These are phyloP conservation scores for Coemansia sp. DNA, from an alignment of 192 early-diverging fungal genomes.

Conservation along the genomic window DNA sequence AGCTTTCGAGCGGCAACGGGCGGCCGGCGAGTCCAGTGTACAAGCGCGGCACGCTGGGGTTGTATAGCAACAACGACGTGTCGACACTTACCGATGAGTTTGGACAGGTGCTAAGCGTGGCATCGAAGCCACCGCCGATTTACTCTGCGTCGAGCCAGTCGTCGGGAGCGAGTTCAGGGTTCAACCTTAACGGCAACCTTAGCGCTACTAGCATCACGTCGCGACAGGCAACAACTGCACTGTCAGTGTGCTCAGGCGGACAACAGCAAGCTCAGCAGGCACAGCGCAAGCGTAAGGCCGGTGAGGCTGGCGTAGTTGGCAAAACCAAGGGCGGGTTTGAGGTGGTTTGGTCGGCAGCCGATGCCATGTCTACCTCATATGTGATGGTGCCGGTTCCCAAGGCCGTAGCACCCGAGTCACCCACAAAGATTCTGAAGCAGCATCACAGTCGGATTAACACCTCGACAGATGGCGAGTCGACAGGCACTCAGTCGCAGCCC, in stretches of 20 bases:
- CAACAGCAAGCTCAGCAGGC: conserved; percentile 5
- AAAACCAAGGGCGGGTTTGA: conserved; percentile 55
- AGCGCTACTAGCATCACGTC: conserved; percentile 25
- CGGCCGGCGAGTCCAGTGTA: conserved; percentile 39
- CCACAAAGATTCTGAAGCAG: conserved; percentile 52
- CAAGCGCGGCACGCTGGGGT: conserved; percentile 47
- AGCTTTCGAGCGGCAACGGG: conserved; percentile 15
- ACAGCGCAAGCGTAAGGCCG: conserved; percentile 54
- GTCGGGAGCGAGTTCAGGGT: conserved; percentile 45
- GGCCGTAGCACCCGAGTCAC: conserved; percentile 41
- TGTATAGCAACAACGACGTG: conserved; percentile 35
- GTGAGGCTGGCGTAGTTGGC: conserved; percentile 49
- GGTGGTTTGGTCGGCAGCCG: conserved; percentile 50
- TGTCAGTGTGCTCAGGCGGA: conserved; percentile 1
- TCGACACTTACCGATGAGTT: conserved; percentile 42
- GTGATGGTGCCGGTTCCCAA: conserved; percentile 55
- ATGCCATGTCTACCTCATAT: conserved; percentile 50
- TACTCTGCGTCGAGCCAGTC: conserved; percentile 49
- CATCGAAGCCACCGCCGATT: conserved; percentile 14
- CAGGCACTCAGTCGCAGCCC: conserved; percentile 53
- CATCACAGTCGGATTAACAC: conserved; percentile 24
- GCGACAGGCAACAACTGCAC: conserved; percentile 20
- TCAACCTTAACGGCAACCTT: conserved; percentile 28
- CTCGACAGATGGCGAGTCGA: conserved; percentile 27
- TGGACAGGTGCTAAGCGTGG: conserved; percentile 35